These are phyloP conservation scores for Coffea canephora DNA, from an alignment of 257 asterid genomes.

Conservation along the genomic window DNA sequence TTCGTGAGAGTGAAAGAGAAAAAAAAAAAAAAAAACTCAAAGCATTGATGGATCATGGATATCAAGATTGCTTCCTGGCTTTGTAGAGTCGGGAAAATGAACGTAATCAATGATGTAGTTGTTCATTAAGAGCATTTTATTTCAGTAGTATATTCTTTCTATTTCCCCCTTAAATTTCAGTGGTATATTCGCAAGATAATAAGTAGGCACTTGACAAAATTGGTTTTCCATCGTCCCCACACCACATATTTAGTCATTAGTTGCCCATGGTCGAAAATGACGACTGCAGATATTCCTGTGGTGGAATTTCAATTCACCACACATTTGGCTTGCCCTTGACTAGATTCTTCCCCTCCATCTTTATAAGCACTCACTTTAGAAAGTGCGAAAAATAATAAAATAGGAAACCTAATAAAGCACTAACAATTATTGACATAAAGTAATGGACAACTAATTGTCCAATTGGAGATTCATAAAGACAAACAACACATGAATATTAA, in stretches of 20 bases:
- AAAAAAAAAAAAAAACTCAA: too few species aligned
- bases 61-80: neutral
- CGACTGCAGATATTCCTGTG: neutral
- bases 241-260: slow-evolving; percentile 3
- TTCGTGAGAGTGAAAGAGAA: too few species aligned
- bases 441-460: neutral
- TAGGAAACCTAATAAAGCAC: neutral
- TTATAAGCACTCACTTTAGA: neutral
- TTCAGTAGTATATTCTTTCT: neutral
- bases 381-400: neutral
- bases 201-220: neutral
- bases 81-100: neutral
- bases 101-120: neutral
- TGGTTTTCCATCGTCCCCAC: neutral
- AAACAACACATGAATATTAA: too few species aligned
- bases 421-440: neutral
- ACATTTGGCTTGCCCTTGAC: slow-evolving; percentile 10
- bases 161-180: too few species aligned
- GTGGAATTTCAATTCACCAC: slow-evolving; percentile 3
- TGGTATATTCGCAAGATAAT: neutral
- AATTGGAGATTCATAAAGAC: too few species aligned
- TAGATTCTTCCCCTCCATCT: neutral
- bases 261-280: slow-evolving; percentile 1
- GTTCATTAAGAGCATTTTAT: neutral
- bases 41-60: neutral